These are phyloP conservation scores for Heimioporus sp. DNA, from an alignment of 768 basidiomycete species.

Conservation along the genomic window DNA sequence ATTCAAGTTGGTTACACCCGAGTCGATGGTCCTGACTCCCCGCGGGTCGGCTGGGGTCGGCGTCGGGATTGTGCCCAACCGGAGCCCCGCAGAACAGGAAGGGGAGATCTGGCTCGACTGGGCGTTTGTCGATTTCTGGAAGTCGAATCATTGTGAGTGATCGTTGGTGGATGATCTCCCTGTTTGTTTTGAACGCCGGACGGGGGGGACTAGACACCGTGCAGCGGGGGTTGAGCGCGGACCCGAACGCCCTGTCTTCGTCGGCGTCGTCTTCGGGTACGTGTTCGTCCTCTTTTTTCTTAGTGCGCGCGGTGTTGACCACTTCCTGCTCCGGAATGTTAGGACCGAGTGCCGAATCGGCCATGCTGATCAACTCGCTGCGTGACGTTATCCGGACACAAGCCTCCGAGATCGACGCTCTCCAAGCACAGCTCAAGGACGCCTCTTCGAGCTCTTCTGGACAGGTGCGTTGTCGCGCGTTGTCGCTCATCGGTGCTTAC, in stretches of 20 bases:
- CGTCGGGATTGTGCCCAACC: background rate
- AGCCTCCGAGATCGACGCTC: conserved; percentile 69
- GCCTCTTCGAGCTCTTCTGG: conserved; percentile 32
- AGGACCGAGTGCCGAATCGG: conserved; percentile 74
- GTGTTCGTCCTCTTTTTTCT: conserved; percentile 12
- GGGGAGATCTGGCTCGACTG: conserved; percentile 98
- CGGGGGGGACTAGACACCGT: conserved; percentile 54
- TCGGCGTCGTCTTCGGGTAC: conserved; percentile 51
- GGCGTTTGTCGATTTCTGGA: conserved; percentile 98
- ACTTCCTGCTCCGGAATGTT: background rate
- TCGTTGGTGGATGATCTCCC: background rate
- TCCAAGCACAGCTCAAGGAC: conserved; percentile 60
- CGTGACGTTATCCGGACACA: conserved; percentile 82
- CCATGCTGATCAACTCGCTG: conserved; percentile 79
- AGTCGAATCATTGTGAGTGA: conserved; percentile 89
- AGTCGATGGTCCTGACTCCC: conserved; percentile 66
- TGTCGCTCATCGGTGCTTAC: background rate
- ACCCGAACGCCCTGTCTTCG: conserved; percentile 62
- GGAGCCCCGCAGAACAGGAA: conserved; percentile 45
- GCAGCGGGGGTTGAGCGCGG: conserved; percentile 67
- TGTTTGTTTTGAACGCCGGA: no score
- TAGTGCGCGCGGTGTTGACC: background rate
- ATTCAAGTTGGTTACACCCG: conserved; percentile 88
- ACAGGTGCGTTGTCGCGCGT: conserved; percentile 33
- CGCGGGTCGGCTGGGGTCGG: conserved; percentile 26